phyloP scores from a whole-genome alignment of 305 asterid genomes.

The Fraxinus nigra region DNA sequence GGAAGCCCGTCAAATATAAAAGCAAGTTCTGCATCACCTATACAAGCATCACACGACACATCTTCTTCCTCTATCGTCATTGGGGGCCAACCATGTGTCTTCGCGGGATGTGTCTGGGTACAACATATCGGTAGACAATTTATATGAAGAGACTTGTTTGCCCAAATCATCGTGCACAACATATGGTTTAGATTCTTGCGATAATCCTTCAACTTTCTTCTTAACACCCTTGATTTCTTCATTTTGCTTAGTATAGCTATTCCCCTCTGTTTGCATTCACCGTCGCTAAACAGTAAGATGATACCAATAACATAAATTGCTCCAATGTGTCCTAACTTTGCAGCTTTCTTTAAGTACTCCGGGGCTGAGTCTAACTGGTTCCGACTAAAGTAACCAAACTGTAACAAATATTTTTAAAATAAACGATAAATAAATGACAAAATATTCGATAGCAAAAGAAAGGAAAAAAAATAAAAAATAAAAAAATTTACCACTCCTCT shows the following conservation, averaged over 20 bases:
- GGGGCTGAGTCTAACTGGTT: constrained; percentile 1
- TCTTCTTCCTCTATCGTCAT: constrained; percentile 6
- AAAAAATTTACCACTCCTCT: constrained; percentile 6
- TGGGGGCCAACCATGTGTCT: background rate
- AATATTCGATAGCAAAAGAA: background rate
- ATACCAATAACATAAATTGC: constrained; percentile 23
- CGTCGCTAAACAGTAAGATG: constrained; percentile 8
- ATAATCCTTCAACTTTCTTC: background rate
- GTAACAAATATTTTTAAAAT: background rate
- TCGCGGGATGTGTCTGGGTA: background rate
- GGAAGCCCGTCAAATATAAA: background rate
- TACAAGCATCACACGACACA: constrained; percentile 17
- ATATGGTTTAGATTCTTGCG: constrained; percentile 3
- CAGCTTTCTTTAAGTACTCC: constrained; percentile 12
- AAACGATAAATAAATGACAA: background rate
- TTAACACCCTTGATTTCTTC: background rate
- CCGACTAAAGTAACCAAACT: constrained; percentile 27
- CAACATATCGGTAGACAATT: constrained; percentile 10
- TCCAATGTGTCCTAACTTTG: constrained; percentile 26
- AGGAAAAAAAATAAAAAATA: background rate
- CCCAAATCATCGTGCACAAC: constrained; percentile 9
- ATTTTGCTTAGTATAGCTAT: constrained; percentile 2
- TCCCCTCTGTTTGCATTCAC: constrained; percentile 7
- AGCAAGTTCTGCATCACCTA: constrained; percentile 21
- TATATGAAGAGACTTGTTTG: background rate